Evolutionary conservation across 2,329 filamentous ascomycete genomes (phyloP), one percentile per base, ranked within the genome.

Genomic region (Cercospora citrullina): DNA sequence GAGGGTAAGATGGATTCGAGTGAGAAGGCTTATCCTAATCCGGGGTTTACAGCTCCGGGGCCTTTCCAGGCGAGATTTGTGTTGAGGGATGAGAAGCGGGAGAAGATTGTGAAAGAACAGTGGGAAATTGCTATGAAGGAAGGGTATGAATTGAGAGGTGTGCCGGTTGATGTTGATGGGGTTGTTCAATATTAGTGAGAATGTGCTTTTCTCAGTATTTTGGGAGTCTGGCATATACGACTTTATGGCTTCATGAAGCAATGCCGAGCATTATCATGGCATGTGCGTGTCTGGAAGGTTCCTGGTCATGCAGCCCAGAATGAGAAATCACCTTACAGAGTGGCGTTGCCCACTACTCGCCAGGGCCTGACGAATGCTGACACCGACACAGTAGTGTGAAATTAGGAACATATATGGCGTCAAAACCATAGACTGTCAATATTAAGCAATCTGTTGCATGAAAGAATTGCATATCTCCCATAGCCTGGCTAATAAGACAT

Each of bases 111-210:
- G 28, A 60, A 36, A 2, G 57, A 60, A 5, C 57, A 60, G 30
- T 60, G 57, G 57, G n/a, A 60, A 16, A 16, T 36, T 28, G 57
- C 57, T 12, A 60, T 31, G 57, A 36, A 60, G 30, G 57, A 60
- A 5, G 57, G 57, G 2, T 60, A 60, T 14, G 57, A 60, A 28
- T 33, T 60, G 26, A 28, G 57, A 31, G 57, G 57, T 8, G 57
- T 60, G 31, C 28, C 57, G 14, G 57, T 60, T 21, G 57, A 60
- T 14, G 57, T 60, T 10, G 57, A 60, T 39, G 57, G 57, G 5
- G 30, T 60, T 60, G 57, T 60, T n/a, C 57, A 60, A n/a, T 60
- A 60, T 39, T 60, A 28, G 7, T 42, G 16, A 8, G 36, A 36
- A 36, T 16, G 33, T 36, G 14, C 33, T 16, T 36, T 36, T 16